Percentiles rank a stretch among this genome's conserved stretches.
Conservation (phyloP, 306 rosid genomes). For the Castanea sativa region DNA sequence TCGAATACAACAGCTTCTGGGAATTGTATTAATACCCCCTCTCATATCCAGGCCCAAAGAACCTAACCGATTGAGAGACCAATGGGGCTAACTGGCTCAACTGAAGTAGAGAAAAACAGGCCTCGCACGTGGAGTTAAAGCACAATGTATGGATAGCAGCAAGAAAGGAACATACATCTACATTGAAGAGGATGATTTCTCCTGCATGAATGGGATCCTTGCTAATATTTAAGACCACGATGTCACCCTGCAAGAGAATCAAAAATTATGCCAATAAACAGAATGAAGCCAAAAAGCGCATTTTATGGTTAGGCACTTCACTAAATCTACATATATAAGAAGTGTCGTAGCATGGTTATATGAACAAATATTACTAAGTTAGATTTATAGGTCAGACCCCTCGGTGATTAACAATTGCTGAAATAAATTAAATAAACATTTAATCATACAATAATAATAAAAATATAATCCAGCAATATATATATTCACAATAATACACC, state of each 20-base stretch:
- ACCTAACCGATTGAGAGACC: too few species aligned
- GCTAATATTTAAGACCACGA: constrained; percentile 60
- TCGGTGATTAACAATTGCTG: too few species aligned
- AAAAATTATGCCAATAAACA: constrained; percentile 1
- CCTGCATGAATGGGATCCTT: constrained; percentile 70
- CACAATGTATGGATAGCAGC: neutral
- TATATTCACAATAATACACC: too few species aligned
- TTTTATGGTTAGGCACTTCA: neutral
- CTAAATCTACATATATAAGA: neutral
- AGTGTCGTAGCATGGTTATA: too few species aligned
- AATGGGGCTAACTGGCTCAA: too few species aligned
- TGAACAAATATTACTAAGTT: too few species aligned
- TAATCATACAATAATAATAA: too few species aligned
- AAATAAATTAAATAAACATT: too few species aligned
- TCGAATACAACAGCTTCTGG: neutral
- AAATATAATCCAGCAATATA: too few species aligned
- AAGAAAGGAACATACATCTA: constrained; percentile 38
- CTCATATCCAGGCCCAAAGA: too few species aligned
- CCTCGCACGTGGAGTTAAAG: neutral
- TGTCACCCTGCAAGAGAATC: constrained; percentile 53
- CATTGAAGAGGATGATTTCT: constrained; percentile 63
- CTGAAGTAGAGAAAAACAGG: neutral
- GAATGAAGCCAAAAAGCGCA: neutral
- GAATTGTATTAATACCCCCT: neutral
- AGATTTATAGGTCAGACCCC: too few species aligned